These are phyloP conservation scores for Teunomyces tritomae DNA, from an alignment of 805 yeast species.

Conservation along the genomic window DNA sequence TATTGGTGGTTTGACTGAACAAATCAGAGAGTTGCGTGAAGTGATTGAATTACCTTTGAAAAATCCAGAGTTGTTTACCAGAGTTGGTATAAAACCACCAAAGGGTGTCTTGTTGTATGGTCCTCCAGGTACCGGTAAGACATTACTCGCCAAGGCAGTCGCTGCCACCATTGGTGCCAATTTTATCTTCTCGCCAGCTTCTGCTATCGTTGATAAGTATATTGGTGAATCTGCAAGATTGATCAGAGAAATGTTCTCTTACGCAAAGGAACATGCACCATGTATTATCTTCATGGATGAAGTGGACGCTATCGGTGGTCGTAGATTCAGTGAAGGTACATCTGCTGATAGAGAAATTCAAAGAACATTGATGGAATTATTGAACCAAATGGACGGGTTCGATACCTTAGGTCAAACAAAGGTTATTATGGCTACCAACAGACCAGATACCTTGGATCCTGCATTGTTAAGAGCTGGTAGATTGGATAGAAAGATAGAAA, in stretches of 20 bases:
- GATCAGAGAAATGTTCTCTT: slow-evolving; percentile 96
- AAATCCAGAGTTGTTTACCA: slow-evolving; percentile 90
- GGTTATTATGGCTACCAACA: slow-evolving; percentile 98
- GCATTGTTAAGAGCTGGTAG: slow-evolving; percentile 97
- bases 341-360: slow-evolving; percentile 98
- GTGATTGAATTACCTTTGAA: slow-evolving; percentile 96
- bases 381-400: slow-evolving; percentile 98
- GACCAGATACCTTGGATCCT: slow-evolving; percentile 98
- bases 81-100: slow-evolving; percentile 98
- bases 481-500: slow-evolving; percentile 93
- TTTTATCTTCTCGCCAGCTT: slow-evolving; percentile 96
- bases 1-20: slow-evolving; percentile 95
- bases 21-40: slow-evolving; percentile 93
- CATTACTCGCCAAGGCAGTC: slow-evolving; percentile 93
- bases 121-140: slow-evolving; percentile 98
- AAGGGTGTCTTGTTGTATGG: slow-evolving; percentile 96
- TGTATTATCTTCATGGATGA: slow-evolving; percentile 98
- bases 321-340: slow-evolving; percentile 96
- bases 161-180: slow-evolving; percentile 99
- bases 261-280: slow-evolving; percentile 97
- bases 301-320: slow-evolving; percentile 97
- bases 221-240: slow-evolving; percentile 97
- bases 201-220: slow-evolving; percentile 96
- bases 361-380: slow-evolving; percentile 93
- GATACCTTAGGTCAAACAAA: slow-evolving; percentile 95